Evolutionary conservation across 192 early-diverging fungal genomes (phyloP).

Genomic region (Oehlia diaphana): DNA sequence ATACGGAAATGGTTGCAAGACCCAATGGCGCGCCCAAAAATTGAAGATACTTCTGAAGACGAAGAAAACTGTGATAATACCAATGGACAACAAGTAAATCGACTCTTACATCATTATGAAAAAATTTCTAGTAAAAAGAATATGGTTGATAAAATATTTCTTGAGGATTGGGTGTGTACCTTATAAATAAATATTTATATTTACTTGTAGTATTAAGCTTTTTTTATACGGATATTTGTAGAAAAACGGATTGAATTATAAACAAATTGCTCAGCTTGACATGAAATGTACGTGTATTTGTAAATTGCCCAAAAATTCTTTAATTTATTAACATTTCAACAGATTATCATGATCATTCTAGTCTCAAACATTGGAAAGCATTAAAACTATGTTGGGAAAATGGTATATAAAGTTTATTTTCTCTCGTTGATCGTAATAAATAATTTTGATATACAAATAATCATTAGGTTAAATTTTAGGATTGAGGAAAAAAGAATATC

Average conservation of each 20-base stretch:
- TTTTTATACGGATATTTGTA: not conserved
- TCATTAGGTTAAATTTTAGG: not conserved
- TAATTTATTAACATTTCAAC: not conserved
- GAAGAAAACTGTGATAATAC: not conserved
- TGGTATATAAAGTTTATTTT: not conserved
- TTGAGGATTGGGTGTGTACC: slow-evolving; percentile 24
- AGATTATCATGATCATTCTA: slow-evolving; percentile 38
- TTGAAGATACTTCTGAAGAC: slow-evolving; percentile 9
- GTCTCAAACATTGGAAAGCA: slow-evolving; percentile 40
- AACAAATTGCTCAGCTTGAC: slow-evolving; percentile 45
- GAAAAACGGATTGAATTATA: slow-evolving; percentile 34
- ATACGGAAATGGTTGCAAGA: slow-evolving; percentile 37
- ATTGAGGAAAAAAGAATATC: not conserved
- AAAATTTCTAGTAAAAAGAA: slow-evolving; percentile 17
- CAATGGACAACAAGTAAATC: slow-evolving; percentile 16
- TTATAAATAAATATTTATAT: slow-evolving; percentile 16
- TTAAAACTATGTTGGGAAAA: slow-evolving; percentile 33
- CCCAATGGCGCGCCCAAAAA: slow-evolving; percentile 26
- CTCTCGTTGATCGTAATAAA: not conserved
- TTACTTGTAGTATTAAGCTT: not conserved
- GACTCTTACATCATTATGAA: slow-evolving; percentile 14
- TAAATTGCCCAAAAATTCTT: not conserved
- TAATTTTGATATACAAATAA: not conserved
- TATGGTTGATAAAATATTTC: slow-evolving; percentile 22
- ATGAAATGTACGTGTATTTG: slow-evolving; percentile 20